These are phyloP conservation scores for Phaeosphaeriaceae sp. DNA, from an alignment of 2,329 filamentous ascomycete species.

Conservation along the genomic window DNA sequence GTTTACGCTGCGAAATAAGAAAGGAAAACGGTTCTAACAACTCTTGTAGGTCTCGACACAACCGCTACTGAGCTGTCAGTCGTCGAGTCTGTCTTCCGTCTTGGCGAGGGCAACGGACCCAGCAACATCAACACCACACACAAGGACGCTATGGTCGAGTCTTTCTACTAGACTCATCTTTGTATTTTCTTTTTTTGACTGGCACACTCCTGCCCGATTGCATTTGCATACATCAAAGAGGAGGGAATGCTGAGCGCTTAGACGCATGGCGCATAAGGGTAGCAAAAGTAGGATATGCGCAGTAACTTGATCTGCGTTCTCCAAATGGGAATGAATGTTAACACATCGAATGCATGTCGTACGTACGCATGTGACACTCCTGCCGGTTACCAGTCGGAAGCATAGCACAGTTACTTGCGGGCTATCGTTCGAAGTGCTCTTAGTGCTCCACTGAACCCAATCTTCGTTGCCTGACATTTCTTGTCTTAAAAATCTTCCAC, in stretches of 20 bases:
- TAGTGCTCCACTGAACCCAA: no score
- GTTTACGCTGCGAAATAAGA: conserved; percentile 5
- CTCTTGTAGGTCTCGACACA: conserved; percentile 74
- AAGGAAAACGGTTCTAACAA: conserved; percentile 1
- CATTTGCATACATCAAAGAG: not conserved
- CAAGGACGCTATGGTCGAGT: conserved; percentile 99
- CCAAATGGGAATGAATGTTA: conserved; percentile 33
- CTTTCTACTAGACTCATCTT: conserved; percentile 77
- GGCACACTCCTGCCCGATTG: conserved; percentile 6
- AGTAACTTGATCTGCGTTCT: not conserved
- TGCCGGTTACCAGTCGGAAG: not conserved
- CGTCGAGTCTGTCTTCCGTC: conserved; percentile 92
- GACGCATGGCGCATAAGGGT: not conserved
- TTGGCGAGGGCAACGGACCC: conserved; percentile 83
- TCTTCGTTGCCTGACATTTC: no score
- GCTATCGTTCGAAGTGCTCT: no score
- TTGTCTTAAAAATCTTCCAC: no score
- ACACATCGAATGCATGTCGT: conserved; percentile 13
- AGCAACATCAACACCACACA: conserved; percentile 80
- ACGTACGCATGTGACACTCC: not conserved
- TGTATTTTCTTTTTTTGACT: not conserved
- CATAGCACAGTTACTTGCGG: not conserved
- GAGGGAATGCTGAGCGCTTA: conserved; percentile 1
- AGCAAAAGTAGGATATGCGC: not conserved
- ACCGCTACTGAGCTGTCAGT: conserved; percentile 98